A percentile compares a stretch with the other conserved stretches of the same genome.
These are phyloP conservation scores for Pythium monospermum DNA, from an alignment of 352 stramenopile species.

Conservation along the genomic window DNA sequence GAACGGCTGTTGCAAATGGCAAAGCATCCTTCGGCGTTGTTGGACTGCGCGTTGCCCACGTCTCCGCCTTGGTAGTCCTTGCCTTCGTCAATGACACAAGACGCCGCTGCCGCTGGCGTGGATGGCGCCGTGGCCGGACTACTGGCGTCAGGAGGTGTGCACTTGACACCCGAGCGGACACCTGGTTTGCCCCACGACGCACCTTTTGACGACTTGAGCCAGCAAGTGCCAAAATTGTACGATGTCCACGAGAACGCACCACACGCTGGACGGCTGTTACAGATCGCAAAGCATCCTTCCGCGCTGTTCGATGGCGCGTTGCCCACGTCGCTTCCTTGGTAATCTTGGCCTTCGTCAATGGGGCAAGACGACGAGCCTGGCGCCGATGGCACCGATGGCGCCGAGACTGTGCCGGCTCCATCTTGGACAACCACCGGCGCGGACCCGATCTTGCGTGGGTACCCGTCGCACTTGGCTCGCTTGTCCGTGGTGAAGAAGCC, in stretches of 20 bases:
- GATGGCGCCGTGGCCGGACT: too few species aligned
- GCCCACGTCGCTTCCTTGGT: constrained; percentile 17
- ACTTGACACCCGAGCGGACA: constrained; percentile 6
- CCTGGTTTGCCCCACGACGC: background rate
- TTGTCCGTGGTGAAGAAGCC: constrained; percentile 25
- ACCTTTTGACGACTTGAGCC: constrained; percentile 15
- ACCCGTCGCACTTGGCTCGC: constrained; percentile 17
- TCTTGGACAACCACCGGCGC: background rate
- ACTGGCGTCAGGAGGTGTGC: too few species aligned
- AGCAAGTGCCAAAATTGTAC: constrained; percentile 28
- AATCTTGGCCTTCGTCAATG: constrained; percentile 15
- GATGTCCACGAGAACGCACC: constrained; percentile 28
- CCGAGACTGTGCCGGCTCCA: too few species aligned
- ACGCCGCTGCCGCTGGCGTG: too few species aligned
- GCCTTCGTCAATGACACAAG: background rate
- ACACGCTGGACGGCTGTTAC: constrained; percentile 1
- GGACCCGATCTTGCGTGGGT: constrained; percentile 4
- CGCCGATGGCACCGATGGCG: background rate
- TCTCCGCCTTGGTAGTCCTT: constrained; percentile 1
- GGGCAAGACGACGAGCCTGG: background rate
- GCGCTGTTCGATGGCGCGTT: constrained; percentile 1
- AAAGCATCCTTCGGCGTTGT: background rate
- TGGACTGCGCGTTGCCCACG: background rate
- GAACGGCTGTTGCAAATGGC: background rate
- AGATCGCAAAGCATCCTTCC: constrained; percentile 5